Conservation (phyloP, 495 filamentous ascomycete species). For the Penicillium odoratum region DNA sequence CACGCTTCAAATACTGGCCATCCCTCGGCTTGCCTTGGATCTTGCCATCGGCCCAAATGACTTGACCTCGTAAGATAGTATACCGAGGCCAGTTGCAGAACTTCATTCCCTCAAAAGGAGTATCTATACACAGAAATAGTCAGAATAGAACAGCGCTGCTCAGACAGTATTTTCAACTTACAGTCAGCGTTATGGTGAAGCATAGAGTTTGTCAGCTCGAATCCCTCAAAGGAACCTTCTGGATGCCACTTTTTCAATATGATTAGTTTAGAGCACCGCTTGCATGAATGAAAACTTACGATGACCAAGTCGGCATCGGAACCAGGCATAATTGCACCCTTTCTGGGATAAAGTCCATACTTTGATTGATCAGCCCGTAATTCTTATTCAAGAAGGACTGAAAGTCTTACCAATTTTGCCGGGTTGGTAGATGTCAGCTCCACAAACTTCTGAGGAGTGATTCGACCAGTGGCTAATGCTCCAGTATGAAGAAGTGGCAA, state of each 20-base stretch:
- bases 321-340: conserved; percentile 56
- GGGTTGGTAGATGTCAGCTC: conserved; percentile 57
- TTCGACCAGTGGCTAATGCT: conserved; percentile 34
- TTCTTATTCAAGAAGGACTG: background rate
- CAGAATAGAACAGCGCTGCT: background rate
- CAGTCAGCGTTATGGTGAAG: conserved; percentile 61
- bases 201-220: conserved; percentile 27
- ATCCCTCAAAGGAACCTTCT: conserved; percentile 1
- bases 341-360: conserved; percentile 57
- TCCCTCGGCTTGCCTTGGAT: conserved; percentile 51
- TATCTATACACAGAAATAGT: conserved; percentile 29
- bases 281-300: background rate
- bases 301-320: conserved; percentile 51
- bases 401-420: conserved; percentile 46
- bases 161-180: conserved; percentile 8
- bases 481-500: conserved; percentile 45
- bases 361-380: background rate
- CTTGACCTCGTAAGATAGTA: conserved; percentile 57
- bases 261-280: background rate
- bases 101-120: conserved; percentile 57
- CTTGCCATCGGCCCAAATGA: conserved; percentile 56
- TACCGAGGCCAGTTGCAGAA: conserved; percentile 62
- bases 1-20: conserved; percentile 56
- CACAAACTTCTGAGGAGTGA: conserved; percentile 57
- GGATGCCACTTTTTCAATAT: conserved; percentile 10